phyloP scores from a whole-genome alignment of 2,329 filamentous ascomycete species.

The Dactylellina sp. region DNA sequence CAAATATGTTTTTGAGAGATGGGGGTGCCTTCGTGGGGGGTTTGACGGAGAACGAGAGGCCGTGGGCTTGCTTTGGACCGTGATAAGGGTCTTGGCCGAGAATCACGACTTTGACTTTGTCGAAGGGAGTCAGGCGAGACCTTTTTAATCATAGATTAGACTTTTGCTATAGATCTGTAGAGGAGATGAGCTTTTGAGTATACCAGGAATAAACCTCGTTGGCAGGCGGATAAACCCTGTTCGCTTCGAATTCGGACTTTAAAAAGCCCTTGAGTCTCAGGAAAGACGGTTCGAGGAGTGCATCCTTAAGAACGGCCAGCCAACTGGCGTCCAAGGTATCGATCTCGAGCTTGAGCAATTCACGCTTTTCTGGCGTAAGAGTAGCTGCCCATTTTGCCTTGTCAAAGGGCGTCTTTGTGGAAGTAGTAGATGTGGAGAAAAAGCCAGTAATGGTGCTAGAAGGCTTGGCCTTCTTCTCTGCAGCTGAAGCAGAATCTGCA shows the following conservation, averaged over 20 bases:
- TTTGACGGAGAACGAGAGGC: slow-evolving; percentile 93
- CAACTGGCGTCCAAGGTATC: slow-evolving; percentile 91
- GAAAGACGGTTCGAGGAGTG: slow-evolving; percentile 82
- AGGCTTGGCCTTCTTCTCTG: slow-evolving; percentile 59
- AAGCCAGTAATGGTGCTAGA: slow-evolving; percentile 60
- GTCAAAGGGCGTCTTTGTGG: slow-evolving; percentile 74
- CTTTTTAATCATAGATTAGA: slow-evolving; percentile 66
- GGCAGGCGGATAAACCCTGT: slow-evolving; percentile 85
- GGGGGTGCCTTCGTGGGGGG: slow-evolving; percentile 89
- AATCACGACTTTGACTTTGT: slow-evolving; percentile 90
- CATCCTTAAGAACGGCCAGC: slow-evolving; percentile 88
- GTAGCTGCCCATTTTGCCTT: slow-evolving; percentile 89
- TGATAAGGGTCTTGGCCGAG: slow-evolving; percentile 98
- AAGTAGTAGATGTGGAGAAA: slow-evolving; percentile 52
- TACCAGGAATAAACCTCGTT: slow-evolving; percentile 96
- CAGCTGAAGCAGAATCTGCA: slow-evolving; percentile 33
- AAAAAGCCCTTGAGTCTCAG: slow-evolving; percentile 89
- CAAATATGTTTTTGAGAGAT: slow-evolving; percentile 94
- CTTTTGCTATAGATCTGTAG: not conserved
- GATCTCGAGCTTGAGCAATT: slow-evolving; percentile 87
- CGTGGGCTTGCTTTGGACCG: slow-evolving; percentile 93
- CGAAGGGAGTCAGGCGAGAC: slow-evolving; percentile 91
- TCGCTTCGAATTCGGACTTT: slow-evolving; percentile 77
- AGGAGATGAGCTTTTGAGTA: slow-evolving; percentile 58
- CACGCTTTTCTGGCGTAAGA: slow-evolving; percentile 82